A percentile compares a stretch with the other conserved stretches of the same genome.
phyloP scores from a whole-genome alignment of 306 rosid genomes.

The Prunus mongolica region DNA sequence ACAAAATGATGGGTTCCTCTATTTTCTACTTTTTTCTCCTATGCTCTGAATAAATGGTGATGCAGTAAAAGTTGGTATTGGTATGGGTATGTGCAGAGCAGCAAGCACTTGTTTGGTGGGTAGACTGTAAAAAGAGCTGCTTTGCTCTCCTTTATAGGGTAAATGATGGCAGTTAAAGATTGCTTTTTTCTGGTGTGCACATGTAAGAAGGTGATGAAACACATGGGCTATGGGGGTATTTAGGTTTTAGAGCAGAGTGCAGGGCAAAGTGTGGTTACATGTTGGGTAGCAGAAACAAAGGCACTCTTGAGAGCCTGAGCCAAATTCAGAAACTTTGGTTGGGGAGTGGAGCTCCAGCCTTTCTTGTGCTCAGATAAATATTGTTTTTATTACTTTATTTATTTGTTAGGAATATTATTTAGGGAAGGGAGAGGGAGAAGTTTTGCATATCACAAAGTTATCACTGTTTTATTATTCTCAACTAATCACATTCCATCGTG shows the following conservation, averaged over 20 bases:
- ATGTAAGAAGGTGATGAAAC: background rate
- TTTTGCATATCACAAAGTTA: no score
- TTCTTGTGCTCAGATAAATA: no score
- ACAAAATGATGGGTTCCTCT: no score
- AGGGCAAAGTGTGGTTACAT: background rate
- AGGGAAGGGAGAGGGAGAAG: no score
- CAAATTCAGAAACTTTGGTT: background rate
- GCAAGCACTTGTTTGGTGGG: no score
- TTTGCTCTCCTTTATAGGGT: background rate
- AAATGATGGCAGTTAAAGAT: background rate
- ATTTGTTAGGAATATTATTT: no score
- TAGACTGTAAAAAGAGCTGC: background rate
- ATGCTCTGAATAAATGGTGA: no score
- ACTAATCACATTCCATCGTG: no score
- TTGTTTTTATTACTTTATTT: no score
- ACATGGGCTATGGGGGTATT: background rate
- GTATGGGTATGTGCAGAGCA: no score
- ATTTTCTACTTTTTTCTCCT: no score
- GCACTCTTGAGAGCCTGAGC: background rate
- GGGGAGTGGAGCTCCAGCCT: background rate
- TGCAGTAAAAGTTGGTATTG: no score
- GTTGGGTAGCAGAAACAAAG: background rate
- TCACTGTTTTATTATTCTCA: rapidly evolving
- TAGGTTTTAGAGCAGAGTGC: background rate
- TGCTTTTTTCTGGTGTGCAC: background rate